phyloP scores from a whole-genome alignment of 2,329 filamentous ascomycete species.

The Sphaerulina populicola region DNA sequence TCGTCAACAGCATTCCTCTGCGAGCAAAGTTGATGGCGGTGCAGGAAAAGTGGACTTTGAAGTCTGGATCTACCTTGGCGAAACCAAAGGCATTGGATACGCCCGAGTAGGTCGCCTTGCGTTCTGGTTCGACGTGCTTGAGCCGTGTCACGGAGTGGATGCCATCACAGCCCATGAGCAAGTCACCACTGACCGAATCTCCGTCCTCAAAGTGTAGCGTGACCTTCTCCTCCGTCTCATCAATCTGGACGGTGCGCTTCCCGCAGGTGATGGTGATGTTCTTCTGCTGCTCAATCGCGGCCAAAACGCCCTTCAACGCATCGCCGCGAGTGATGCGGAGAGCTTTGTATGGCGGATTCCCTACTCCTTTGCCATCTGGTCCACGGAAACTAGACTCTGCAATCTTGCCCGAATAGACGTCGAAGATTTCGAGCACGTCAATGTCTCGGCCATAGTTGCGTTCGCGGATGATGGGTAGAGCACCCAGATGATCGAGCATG shows the following conservation, averaged over 20 bases:
- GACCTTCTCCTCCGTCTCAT: constrained; percentile 32
- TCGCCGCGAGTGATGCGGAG: constrained; percentile 40
- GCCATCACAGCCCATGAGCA: constrained; percentile 34
- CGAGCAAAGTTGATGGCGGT: constrained; percentile 42
- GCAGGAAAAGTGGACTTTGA: constrained; percentile 36
- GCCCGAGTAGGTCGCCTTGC: constrained; percentile 38
- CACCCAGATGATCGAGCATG: constrained; percentile 33
- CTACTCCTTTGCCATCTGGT: constrained; percentile 37
- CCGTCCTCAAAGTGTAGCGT: constrained; percentile 34
- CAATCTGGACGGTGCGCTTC: constrained; percentile 37
- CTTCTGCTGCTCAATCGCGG: constrained; percentile 34
- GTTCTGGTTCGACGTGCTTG: constrained; percentile 39
- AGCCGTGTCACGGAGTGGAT: constrained; percentile 38
- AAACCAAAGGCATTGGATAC: constrained; percentile 43
- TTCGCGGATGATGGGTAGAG: constrained; percentile 33
- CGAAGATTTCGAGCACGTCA: constrained; percentile 40
- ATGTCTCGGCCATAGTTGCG: constrained; percentile 37
- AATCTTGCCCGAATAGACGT: constrained; percentile 38
- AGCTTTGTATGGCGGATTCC: constrained; percentile 39
- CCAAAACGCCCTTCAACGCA: constrained; percentile 37
- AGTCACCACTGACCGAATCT: constrained; percentile 27
- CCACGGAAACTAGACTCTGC: constrained; percentile 39
- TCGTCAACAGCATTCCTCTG: constrained; percentile 40
- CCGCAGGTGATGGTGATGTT: constrained; percentile 40
- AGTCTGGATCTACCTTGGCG: constrained; percentile 32